Percentiles rank a stretch among this genome's conserved stretches.
These are phyloP conservation scores for Ophiostoma novo-ulmi DNA, from an alignment of 2,329 filamentous ascomycete species.

Conservation along the genomic window DNA sequence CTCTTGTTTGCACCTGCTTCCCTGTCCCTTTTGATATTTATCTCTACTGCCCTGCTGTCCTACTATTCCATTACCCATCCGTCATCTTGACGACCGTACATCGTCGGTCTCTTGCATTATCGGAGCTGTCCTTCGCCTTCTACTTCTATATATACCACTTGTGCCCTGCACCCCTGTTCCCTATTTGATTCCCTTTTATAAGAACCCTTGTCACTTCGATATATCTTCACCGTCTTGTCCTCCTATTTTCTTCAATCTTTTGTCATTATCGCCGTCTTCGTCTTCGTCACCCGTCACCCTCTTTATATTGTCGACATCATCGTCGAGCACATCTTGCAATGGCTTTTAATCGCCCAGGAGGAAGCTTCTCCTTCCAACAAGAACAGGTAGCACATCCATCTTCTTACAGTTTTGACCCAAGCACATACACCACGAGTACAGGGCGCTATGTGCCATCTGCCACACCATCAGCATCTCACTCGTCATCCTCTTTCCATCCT, in stretches of 20 bases:
- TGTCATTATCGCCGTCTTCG: not conserved
- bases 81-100: not conserved
- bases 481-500: not conserved
- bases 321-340: slow-evolving; percentile 26
- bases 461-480: not conserved
- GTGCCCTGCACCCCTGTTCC: not conserved
- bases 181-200: not conserved
- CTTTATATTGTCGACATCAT: not conserved
- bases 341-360: slow-evolving; percentile 31
- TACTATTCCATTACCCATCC: not conserved
- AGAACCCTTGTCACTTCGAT: not conserved
- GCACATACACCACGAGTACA: not conserved
- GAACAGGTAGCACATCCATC: slow-evolving; percentile 33
- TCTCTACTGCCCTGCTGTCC: not conserved
- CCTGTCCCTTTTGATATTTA: not conserved
- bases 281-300: not conserved
- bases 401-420: slow-evolving; percentile 14
- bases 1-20: not conserved
- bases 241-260: not conserved
- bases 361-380: slow-evolving; percentile 32
- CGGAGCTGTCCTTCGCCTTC: not conserved
- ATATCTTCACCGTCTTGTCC: not conserved
- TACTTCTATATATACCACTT: not conserved
- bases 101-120: not conserved
- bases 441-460: not conserved